Conservation (phyloP, 2,329 filamentous ascomycete genomes). For the Metarhizium guizhouense region DNA sequence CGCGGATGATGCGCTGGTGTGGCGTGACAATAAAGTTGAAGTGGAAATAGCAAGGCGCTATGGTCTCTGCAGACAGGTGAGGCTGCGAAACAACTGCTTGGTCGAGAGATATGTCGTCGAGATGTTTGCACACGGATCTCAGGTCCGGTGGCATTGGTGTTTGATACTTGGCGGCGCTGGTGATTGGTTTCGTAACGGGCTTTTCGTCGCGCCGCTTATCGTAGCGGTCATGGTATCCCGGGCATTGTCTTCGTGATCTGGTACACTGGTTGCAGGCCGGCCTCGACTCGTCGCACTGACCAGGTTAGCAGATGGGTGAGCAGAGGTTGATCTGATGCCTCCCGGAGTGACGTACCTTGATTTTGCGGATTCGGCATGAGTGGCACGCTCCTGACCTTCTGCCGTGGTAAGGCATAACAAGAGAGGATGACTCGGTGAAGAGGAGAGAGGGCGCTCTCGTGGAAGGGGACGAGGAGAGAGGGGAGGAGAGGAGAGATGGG, state of each 20-base stretch:
- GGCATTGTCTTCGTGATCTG: background rate
- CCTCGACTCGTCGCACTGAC: slow-evolving; percentile 1
- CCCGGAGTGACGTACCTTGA: background rate
- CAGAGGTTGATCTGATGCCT: background rate
- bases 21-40: background rate
- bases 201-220: background rate
- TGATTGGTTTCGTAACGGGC: background rate
- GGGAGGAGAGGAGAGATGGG: background rate
- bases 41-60: background rate
- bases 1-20: background rate
- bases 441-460: no score
- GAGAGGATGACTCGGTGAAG: background rate
- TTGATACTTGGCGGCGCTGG: background rate
- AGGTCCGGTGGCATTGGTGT: background rate
- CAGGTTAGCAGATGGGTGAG: background rate
- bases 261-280: background rate
- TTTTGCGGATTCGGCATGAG: background rate
- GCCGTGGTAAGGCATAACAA: background rate
- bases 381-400: slow-evolving; percentile 1
- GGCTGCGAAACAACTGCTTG: background rate
- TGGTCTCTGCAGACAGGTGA: background rate
- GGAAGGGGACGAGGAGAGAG: background rate
- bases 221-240: background rate
- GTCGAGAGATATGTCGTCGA: background rate
- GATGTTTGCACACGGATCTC: background rate